A percentile compares a stretch with the other conserved stretches of the same genome.
phyloP scores from a whole-genome alignment of 495 filamentous ascomycete species.

The Neurospora terricola region DNA sequence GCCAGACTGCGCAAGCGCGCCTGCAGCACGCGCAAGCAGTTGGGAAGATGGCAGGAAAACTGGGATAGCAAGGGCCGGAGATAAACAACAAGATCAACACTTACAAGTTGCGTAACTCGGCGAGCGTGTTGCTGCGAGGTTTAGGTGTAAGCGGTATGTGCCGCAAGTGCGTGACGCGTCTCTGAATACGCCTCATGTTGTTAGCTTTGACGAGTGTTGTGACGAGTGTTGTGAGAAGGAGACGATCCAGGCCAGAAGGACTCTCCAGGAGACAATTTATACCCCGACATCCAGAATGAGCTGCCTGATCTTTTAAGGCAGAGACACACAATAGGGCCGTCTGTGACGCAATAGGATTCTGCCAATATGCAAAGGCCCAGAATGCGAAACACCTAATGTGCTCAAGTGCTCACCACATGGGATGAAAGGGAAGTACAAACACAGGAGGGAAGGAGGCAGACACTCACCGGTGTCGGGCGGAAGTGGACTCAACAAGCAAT shows the following conservation, averaged over 20 bases:
- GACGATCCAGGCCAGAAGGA: background rate
- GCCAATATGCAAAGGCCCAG: background rate
- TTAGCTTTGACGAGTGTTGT: background rate
- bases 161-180: background rate
- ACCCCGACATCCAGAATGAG: background rate
- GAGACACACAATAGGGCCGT: background rate
- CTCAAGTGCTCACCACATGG: background rate
- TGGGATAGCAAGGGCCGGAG: background rate
- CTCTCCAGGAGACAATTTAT: background rate
- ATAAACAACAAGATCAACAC: background rate
- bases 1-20: background rate
- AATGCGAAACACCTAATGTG: background rate
- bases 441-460: background rate
- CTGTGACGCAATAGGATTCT: background rate
- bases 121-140: background rate
- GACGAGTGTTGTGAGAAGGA: background rate
- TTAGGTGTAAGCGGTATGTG: background rate
- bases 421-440: background rate
- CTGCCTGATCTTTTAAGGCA: background rate
- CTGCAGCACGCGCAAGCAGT: background rate
- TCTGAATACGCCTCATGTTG: background rate
- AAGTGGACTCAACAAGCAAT: background rate
- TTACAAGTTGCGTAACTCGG: background rate
- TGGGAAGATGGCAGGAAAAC: background rate
- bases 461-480: background rate